These are phyloP conservation scores for Raphidocelis subcapitata DNA, from an alignment of 139 green algal genomes.

Conservation along the genomic window DNA sequence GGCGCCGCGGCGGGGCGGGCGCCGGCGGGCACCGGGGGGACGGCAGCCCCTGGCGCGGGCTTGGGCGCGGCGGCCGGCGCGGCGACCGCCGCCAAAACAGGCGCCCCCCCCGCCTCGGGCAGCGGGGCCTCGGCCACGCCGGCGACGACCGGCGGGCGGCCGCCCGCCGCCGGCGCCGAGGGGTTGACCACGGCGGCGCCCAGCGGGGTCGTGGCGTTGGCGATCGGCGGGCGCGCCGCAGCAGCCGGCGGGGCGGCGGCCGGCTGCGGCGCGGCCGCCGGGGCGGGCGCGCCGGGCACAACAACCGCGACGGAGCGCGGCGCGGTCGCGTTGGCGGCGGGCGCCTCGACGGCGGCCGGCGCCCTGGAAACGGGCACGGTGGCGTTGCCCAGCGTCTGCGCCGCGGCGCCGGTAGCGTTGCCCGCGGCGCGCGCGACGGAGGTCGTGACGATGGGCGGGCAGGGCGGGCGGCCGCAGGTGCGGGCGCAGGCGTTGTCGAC, in stretches of 20 bases:
- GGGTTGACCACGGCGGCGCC: no score
- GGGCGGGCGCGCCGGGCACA: no score
- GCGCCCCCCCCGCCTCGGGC: no score
- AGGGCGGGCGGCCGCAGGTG: constrained; percentile 32
- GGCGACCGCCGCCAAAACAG: not conserved
- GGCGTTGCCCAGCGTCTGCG: not conserved
- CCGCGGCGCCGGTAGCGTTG: not conserved
- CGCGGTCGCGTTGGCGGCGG: no score
- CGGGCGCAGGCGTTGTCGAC: constrained; percentile 25
- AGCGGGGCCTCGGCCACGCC: no score
- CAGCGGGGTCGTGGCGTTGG: not conserved
- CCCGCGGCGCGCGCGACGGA: not conserved
- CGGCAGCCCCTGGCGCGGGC: not conserved
- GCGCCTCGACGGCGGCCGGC: no score
- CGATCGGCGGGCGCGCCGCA: not conserved
- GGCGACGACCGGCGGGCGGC: no score
- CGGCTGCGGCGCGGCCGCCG: no score
- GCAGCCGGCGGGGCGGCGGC: no score
- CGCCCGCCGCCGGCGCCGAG: no score
- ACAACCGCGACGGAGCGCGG: no score
- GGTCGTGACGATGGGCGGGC: not conserved
- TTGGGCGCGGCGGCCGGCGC: not conserved
- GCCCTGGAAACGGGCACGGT: no score
- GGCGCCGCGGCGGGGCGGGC: not conserved
- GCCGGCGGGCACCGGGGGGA: not conserved